These are phyloP conservation scores for Backusella tuberculispora DNA, from an alignment of 192 early-diverging fungal species.

Conservation along the genomic window DNA sequence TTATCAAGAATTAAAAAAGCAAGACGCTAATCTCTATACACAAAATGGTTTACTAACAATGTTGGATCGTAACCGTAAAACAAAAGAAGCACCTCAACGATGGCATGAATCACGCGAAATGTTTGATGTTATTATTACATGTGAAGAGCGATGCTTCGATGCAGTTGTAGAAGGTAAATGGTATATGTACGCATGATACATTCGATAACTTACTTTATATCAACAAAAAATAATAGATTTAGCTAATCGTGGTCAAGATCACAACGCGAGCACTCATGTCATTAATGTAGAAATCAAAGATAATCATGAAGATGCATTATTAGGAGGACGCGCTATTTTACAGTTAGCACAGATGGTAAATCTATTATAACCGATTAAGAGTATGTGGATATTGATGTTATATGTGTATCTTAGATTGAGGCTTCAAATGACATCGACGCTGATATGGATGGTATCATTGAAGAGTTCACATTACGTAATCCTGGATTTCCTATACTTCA, in stretches of 20 bases:
- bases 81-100: conserved; percentile 87
- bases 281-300: conserved; percentile 97
- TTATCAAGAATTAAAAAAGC: conserved; percentile 73
- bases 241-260: conserved; percentile 63
- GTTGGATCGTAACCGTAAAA: conserved; percentile 93
- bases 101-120: conserved; percentile 76
- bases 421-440: conserved; percentile 75
- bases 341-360: conserved; percentile 75
- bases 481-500: conserved; percentile 63
- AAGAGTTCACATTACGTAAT: conserved; percentile 65
- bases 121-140: conserved; percentile 95
- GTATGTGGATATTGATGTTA: background rate
- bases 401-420: conserved; percentile 53
- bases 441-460: conserved; percentile 83
- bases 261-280: conserved; percentile 82
- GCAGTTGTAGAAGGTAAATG: conserved; percentile 83
- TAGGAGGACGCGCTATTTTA: conserved; percentile 85
- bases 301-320: conserved; percentile 84
- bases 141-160: conserved; percentile 95
- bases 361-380: background rate
- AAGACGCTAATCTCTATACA: conserved; percentile 77
- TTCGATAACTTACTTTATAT: background rate
- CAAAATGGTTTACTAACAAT: conserved; percentile 87
- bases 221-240: conserved; percentile 64
- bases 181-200: background rate